phyloP scores from a whole-genome alignment of 768 basidiomycete genomes.

The Lactarius vividus region DNA sequence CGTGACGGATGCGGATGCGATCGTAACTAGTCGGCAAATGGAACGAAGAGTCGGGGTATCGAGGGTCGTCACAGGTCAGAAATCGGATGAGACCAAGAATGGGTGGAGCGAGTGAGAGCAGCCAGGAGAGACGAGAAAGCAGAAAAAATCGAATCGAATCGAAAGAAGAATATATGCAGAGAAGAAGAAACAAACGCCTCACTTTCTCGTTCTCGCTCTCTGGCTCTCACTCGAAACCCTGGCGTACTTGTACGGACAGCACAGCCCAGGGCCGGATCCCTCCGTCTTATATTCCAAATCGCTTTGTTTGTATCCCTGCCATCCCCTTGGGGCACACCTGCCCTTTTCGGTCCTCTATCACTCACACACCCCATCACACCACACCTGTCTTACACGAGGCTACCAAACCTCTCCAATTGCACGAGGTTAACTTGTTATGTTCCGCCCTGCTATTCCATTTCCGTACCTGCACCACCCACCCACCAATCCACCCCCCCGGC shows the following conservation, averaged over 20 bases:
- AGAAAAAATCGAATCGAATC: too few species aligned
- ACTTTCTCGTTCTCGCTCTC: constrained; percentile 1
- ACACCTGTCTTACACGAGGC: constrained; percentile 9
- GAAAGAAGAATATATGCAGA: background rate
- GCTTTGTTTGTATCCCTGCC: background rate
- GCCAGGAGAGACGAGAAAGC: background rate
- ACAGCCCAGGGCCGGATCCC: constrained; percentile 19
- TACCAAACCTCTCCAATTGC: constrained; percentile 18
- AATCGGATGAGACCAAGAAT: constrained; percentile 16
- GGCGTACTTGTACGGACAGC: constrained; percentile 3
- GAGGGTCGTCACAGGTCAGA: constrained; percentile 14
- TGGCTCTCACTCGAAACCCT: background rate
- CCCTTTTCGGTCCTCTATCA: background rate
- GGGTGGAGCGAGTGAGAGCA: background rate
- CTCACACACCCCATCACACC: background rate
- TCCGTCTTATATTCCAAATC: constrained; percentile 14
- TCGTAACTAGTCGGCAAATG: constrained; percentile 25
- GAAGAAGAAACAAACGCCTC: background rate
- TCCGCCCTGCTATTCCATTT: constrained; percentile 20
- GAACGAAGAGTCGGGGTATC: constrained; percentile 7
- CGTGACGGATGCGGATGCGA: constrained; percentile 23
- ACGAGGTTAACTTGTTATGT: constrained; percentile 15
- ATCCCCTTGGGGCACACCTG: background rate
- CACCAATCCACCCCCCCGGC: background rate
- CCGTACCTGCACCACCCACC: background rate